Percentiles rank a stretch among this genome's conserved stretches.
phyloP scores from a whole-genome alignment of 306 rosid genomes.

The Macrotyloma uniflorum region DNA sequence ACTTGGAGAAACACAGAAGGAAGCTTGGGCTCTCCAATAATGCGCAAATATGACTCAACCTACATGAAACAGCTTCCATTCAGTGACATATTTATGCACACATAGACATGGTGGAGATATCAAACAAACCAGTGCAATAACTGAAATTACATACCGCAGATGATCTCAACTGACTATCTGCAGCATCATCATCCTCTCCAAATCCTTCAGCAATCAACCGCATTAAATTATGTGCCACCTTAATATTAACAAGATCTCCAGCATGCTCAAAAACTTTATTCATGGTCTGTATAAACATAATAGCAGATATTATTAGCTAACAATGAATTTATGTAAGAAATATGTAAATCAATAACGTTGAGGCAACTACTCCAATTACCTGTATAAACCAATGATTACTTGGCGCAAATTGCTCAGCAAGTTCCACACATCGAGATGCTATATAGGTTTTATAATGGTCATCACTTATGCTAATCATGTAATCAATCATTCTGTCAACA shows the following conservation, averaged over 20 bases:
- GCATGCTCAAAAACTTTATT: slow-evolving; percentile 99
- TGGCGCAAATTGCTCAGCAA: slow-evolving; percentile 97
- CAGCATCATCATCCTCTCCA: slow-evolving; percentile 88
- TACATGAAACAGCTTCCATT: slow-evolving; percentile 43
- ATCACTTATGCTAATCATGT: slow-evolving; percentile 87
- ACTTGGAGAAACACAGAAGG: slow-evolving; percentile 95
- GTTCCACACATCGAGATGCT: slow-evolving; percentile 97
- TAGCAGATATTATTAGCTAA: slow-evolving; percentile 19
- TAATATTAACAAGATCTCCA: slow-evolving; percentile 93
- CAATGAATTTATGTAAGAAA: background rate
- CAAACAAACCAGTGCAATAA: slow-evolving; percentile 33
- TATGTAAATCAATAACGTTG: slow-evolving; percentile 29
- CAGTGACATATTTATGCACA: slow-evolving; percentile 17
- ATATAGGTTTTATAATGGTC: slow-evolving; percentile 90
- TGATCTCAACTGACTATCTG: slow-evolving; percentile 87
- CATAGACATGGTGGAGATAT: background rate
- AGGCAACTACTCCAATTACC: slow-evolving; percentile 51
- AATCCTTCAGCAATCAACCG: slow-evolving; percentile 98
- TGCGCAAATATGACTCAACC: slow-evolving; percentile 88
- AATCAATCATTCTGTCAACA: slow-evolving; percentile 94
- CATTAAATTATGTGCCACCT: slow-evolving; percentile 98
- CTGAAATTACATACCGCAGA: slow-evolving; percentile 79
- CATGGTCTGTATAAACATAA: slow-evolving; percentile 71
- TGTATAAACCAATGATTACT: slow-evolving; percentile 97
- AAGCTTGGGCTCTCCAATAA: slow-evolving; percentile 91